phyloP scores from a whole-genome alignment of 1,284 basidiomycete species.

The Inonotus obliquus region DNA sequence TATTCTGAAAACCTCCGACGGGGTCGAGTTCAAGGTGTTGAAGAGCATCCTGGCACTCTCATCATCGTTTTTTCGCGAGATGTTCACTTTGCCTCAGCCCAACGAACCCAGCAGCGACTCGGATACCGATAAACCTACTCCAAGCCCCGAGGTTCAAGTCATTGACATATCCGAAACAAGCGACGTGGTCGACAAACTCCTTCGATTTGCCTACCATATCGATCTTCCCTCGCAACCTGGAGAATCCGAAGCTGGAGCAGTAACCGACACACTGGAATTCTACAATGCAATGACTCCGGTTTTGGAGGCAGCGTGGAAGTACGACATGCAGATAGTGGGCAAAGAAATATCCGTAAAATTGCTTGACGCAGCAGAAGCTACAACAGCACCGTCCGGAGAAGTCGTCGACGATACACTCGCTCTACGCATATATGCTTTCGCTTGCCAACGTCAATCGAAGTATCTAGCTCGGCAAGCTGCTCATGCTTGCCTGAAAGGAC shows the following conservation, averaged over 20 bases:
- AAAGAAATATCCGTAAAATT: constrained; percentile 42
- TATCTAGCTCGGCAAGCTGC: constrained; percentile 10
- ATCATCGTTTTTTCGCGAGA: constrained; percentile 25
- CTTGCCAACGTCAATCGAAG: constrained; percentile 7
- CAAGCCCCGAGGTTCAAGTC: constrained; percentile 24
- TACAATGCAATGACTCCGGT: constrained; percentile 20
- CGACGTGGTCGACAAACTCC: constrained; percentile 40
- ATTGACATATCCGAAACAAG: constrained; percentile 52
- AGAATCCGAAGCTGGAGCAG: background rate
- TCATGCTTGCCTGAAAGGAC: constrained; percentile 1
- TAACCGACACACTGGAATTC: background rate
- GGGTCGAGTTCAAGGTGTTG: constrained; percentile 23
- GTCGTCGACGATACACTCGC: constrained; percentile 8
- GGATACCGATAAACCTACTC: constrained; percentile 19
- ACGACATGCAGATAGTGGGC: constrained; percentile 28
- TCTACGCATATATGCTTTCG: constrained; percentile 7
- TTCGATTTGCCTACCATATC: constrained; percentile 46
- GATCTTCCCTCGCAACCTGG: constrained; percentile 26
- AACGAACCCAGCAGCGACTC: background rate
- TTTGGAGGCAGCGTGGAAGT: constrained; percentile 33
- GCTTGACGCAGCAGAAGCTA: constrained; percentile 40
- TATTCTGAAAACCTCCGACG: constrained; percentile 22
- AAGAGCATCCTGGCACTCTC: constrained; percentile 23
- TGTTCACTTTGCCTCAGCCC: constrained; percentile 25
- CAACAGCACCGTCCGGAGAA: constrained; percentile 23